A percentile compares a stretch with the other conserved stretches of the same genome.
phyloP scores from a whole-genome alignment of 129 eudicot species.

The Helianthus tuberosus region DNA sequence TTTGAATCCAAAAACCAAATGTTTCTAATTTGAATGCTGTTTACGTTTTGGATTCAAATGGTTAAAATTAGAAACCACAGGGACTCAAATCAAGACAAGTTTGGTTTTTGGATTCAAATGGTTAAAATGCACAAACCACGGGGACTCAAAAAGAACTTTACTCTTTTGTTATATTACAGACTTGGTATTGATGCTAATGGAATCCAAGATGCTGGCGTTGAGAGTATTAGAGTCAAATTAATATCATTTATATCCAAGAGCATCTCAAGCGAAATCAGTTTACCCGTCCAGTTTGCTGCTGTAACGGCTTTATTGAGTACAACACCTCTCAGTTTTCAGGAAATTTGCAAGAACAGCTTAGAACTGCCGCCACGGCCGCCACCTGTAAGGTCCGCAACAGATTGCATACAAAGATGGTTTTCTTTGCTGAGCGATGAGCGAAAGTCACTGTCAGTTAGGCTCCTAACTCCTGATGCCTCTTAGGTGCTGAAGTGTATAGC shows the following conservation, averaged over 20 bases:
- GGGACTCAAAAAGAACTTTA: too few species aligned
- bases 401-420: conserved; percentile 56
- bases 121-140: too few species aligned
- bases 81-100: too few species aligned
- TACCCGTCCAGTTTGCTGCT: conserved; percentile 50
- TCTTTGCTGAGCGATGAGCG: conserved; percentile 57
- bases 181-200: conserved; percentile 61
- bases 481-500: conserved; percentile 22
- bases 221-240: conserved; percentile 48
- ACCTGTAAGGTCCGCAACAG: conserved; percentile 24
- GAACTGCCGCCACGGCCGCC: conserved; percentile 14
- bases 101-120: too few species aligned
- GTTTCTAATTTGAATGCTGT: too few species aligned
- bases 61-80: too few species aligned
- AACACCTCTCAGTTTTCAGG: conserved; percentile 48
- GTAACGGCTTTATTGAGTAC: conserved; percentile 59
- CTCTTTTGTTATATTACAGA: conserved; percentile 58
- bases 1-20: too few species aligned
- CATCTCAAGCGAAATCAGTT: conserved; percentile 24
- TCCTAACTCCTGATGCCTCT: conserved; percentile 30
- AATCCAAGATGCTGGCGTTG: conserved; percentile 52
- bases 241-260: conserved; percentile 41
- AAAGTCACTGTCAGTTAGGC: conserved; percentile 40
- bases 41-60: too few species aligned
- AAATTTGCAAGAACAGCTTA: conserved; percentile 37